phyloP scores from a whole-genome alignment of 2,329 filamentous ascomycete species.

The Alternaria triticina region DNA sequence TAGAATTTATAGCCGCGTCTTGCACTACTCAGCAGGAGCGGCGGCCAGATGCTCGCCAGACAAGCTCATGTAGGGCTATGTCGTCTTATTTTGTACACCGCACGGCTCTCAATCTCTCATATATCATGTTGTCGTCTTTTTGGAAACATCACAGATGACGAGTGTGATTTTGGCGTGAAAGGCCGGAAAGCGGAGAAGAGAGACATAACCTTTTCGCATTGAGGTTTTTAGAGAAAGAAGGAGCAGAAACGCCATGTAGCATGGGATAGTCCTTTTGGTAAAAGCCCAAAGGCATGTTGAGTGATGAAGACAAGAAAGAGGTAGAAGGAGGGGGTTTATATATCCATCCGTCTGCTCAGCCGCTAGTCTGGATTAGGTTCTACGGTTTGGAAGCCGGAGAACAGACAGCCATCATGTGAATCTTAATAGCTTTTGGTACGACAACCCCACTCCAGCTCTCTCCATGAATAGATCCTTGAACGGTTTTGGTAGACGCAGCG shows the following conservation, averaged over 20 bases:
- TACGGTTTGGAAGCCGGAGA: not conserved
- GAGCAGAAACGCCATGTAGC: not conserved
- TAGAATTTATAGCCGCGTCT: not conserved
- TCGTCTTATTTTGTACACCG: too few species aligned
- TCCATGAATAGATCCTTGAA: not conserved
- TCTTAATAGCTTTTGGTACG: not conserved
- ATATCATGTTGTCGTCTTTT: not conserved
- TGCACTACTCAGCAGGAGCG: rapidly evolving
- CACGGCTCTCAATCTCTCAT: not conserved
- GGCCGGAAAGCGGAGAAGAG: not conserved
- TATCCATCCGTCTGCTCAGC: not conserved
- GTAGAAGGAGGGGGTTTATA: not conserved
- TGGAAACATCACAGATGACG: not conserved
- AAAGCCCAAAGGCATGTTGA: not conserved
- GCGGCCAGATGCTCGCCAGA: too few species aligned
- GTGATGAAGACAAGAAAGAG: not conserved
- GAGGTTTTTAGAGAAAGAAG: not conserved
- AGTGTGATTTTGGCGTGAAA: not conserved
- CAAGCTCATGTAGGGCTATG: too few species aligned
- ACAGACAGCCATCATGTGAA: too few species aligned
- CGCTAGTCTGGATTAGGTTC: too few species aligned
- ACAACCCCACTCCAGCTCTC: not conserved
- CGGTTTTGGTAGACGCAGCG: not conserved
- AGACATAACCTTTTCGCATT: too few species aligned
- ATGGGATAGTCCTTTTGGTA: too few species aligned